A percentile compares a stretch with the other conserved stretches of the same genome.
These are phyloP conservation scores for Perkinsus marinus DNA, from an alignment of 169 alveolate genomes.

Conservation along the genomic window DNA sequence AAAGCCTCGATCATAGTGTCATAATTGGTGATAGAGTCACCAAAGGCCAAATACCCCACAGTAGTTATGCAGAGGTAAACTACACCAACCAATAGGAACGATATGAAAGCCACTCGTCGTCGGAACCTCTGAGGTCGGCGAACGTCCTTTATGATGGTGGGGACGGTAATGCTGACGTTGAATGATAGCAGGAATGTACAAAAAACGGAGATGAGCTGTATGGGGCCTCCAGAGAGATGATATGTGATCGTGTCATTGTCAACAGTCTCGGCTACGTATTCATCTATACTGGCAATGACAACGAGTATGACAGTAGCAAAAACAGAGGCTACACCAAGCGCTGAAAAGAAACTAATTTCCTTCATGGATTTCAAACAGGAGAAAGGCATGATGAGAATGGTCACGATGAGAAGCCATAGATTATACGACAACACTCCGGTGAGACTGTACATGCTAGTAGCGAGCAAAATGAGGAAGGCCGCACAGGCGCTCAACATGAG, in stretches of 20 bases:
- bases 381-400: not conserved
- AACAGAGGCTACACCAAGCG: not conserved
- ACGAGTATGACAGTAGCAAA: not conserved
- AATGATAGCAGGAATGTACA: not conserved
- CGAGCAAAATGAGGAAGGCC: not conserved
- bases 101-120: not conserved
- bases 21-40: not conserved
- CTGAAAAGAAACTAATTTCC: not conserved
- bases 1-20: not conserved
- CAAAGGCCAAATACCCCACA: not conserved
- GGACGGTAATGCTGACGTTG: not conserved
- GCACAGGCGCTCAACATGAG: not conserved
- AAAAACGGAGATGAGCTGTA: not conserved
- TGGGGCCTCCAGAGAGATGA: not conserved
- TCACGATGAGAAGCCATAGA: not conserved
- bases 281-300: not conserved
- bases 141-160: not conserved
- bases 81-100: not conserved
- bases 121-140: not conserved
- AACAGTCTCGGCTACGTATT: not conserved
- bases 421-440: not conserved
- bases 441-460: not conserved
- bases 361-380: not conserved
- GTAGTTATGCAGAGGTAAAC: not conserved
- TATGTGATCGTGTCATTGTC: not conserved